Evolutionary conservation across 345 rosid genomes (phyloP).

Genomic region (Brassica carinata): DNA sequence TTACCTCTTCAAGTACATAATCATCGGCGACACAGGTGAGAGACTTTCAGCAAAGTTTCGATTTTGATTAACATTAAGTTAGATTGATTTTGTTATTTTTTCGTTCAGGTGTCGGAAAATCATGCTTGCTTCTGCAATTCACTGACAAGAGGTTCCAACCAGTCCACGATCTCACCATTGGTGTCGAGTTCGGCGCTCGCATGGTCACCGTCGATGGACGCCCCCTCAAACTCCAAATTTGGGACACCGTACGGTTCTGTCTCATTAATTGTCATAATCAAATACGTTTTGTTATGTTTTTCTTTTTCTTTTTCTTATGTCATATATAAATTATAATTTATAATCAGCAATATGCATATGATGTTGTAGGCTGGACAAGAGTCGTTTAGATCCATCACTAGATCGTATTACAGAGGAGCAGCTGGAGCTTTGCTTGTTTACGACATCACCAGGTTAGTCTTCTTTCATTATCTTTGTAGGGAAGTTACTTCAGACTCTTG

Average conservation of each 20-base stretch:
- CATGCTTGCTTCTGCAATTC: slow-evolving; percentile 68
- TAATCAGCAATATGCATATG: background rate
- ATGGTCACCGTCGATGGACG: slow-evolving; percentile 66
- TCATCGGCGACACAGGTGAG: slow-evolving; percentile 73
- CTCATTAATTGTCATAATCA: background rate
- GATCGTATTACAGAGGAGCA: slow-evolving; percentile 97
- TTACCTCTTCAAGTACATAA: slow-evolving; percentile 77
- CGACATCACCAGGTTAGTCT: slow-evolving; percentile 83
- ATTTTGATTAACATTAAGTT: background rate
- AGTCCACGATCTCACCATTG: slow-evolving; percentile 76
- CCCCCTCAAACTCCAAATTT: slow-evolving; percentile 66
- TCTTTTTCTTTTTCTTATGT: too few species aligned
- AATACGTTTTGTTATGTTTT: slow-evolving; percentile 1
- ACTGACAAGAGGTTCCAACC: slow-evolving; percentile 79
- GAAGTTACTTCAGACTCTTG: background rate
- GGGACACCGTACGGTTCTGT: slow-evolving; percentile 60
- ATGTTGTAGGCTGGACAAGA: slow-evolving; percentile 87
- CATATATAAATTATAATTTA: background rate
- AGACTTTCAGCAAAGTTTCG: background rate
- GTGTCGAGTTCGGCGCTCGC: slow-evolving; percentile 76
- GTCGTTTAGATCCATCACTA: slow-evolving; percentile 93
- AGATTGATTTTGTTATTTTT: slow-evolving; percentile 8
- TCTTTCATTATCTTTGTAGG: background rate
- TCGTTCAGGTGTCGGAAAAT: slow-evolving; percentile 62
- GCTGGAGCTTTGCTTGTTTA: slow-evolving; percentile 97